Evolutionary conservation across 1,139 yeast genomes (phyloP), one percentile per base, ranked within the genome.

Genomic region (Taphrina flavorubra): DNA sequence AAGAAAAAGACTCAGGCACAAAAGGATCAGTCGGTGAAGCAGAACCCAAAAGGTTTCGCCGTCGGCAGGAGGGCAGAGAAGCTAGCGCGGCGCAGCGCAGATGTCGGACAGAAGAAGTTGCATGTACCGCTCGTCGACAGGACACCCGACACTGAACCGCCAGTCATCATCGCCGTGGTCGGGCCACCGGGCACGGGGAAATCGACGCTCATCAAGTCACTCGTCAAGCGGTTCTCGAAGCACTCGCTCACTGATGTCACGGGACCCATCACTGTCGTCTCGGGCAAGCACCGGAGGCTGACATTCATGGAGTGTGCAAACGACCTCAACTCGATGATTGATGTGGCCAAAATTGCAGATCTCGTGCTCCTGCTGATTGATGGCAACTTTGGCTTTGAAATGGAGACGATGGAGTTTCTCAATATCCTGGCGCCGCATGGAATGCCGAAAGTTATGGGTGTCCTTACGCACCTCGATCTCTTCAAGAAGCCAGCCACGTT

Each of bases 181-280:
- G 99, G 99, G 0, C 99, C 99, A 10, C 97, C 97, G 8, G 99
- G 99, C 11, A 94, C 98, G 0, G 99, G 99, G 72, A 95, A 95
- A 77, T 86, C 97, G 20, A 94, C 99, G 0, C 82, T 95, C 76
- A 91, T 95, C 76, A 89, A 91, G 77, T 92, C 97, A 10, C 81
- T 95, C 71, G 92, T 95, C 13, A 84, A 94, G 78, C 81, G 97
- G 77, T 85, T 90, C 78, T 87, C 98, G n/a, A 95, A 95, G 78
- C 90, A 95, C 39, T 85, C 95, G 0, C 78, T 95, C 61, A 82
- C 85, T 46, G 98, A 94, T 74, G 86, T 95, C 67, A 90, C 90
- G 75, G 99, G 99, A 8, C 99, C 99, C 11, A 87, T 95, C 68
- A 95, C 99, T 0, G 95, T 94, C n/a, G 99, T 95, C 16, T 88